Evolutionary conservation across 2,329 filamentous ascomycete genomes (phyloP), one percentile per base, ranked within the genome.

Genomic region (Ophiocordyceps camponoti-floridani): DNA sequence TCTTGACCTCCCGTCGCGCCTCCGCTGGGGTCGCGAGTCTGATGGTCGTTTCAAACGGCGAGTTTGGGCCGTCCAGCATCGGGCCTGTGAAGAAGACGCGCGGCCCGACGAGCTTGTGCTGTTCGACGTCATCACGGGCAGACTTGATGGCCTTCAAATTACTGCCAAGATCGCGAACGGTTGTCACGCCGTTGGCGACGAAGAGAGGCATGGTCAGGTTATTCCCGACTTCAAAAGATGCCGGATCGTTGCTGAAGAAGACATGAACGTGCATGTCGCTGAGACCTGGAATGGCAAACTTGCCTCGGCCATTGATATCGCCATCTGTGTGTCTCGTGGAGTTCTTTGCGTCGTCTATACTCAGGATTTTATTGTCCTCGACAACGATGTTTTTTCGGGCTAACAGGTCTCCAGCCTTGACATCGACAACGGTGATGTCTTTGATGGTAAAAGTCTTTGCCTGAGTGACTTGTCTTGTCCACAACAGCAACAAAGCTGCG

Each of bases 11-110:
- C 12, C 26, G 19, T 18, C 19, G 30, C 23, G 42, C 42, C 30
- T 43, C 11, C 9, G 27, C 30, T 4, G 16, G 31, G 18, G 42
- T 37, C 5, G 9, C 12, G 23, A 43, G 18, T 19, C 14, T 23
- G 12, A 26, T 14, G 13, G 33, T 31, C 30, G 42, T n/a, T 14
- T 43, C 7, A 23, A 26, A 43, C 5, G 30, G 14, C 18, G 42
- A 26, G 11, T 43, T 12, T 11, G 5, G 9, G 16, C 42, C 42
- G 42, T 43, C 42, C 5, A 43, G 42, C 30, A 43, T 43, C 8
- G 42, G 42, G 31, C 42, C 42, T 14, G 42, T 43, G 6, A 38
- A n/a, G 42, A 38, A 43, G 16, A 43, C 33, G 42, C 42, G 42
- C 28, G 42, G 42, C 2, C 42, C 42, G 18, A 26, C 31, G 31